A percentile compares a stretch with the other conserved stretches of the same genome.
phyloP scores from a whole-genome alignment of 192 early-diverging fungal species.

The Ramicandelaber brevisporus region DNA sequence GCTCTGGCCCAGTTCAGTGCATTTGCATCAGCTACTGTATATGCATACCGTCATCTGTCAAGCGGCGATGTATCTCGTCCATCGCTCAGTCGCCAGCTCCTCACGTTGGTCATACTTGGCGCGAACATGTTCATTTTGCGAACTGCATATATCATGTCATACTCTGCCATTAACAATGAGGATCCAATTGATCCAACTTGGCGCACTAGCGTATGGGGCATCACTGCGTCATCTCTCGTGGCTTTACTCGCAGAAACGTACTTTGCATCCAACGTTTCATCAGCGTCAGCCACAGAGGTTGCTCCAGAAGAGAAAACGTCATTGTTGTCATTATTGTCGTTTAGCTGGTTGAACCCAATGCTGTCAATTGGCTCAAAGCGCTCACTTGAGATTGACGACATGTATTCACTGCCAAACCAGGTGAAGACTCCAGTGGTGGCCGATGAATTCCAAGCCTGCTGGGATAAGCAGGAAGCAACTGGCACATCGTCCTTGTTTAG shows the following conservation, averaged over 20 bases:
- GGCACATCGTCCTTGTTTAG: slow-evolving; percentile 38
- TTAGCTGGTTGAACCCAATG: slow-evolving; percentile 75
- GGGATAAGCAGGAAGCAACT: slow-evolving; percentile 42
- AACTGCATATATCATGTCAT: slow-evolving; percentile 4
- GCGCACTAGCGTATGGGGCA: slow-evolving; percentile 5
- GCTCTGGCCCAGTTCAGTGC: no score
- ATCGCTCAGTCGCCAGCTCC: no score
- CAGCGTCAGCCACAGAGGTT: slow-evolving; percentile 3
- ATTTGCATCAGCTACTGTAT: no score
- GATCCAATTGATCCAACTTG: neutral
- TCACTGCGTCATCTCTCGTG: slow-evolving; percentile 7
- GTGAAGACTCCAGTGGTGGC: slow-evolving; percentile 41
- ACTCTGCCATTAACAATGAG: no score
- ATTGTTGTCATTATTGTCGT: slow-evolving; percentile 58
- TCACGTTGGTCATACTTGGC: neutral
- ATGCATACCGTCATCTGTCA: no score
- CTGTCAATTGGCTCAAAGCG: slow-evolving; percentile 55
- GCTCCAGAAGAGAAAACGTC: slow-evolving; percentile 58
- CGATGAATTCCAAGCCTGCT: slow-evolving; percentile 38
- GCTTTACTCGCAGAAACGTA: slow-evolving; percentile 9
- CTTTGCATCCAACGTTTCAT: slow-evolving; percentile 9
- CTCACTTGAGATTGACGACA: slow-evolving; percentile 51
- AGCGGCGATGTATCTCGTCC: no score
- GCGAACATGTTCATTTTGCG: slow-evolving; percentile 4
- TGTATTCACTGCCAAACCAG: slow-evolving; percentile 36